Conservation (phyloP, 768 basidiomycete species). For the Suillus discolor region DNA sequence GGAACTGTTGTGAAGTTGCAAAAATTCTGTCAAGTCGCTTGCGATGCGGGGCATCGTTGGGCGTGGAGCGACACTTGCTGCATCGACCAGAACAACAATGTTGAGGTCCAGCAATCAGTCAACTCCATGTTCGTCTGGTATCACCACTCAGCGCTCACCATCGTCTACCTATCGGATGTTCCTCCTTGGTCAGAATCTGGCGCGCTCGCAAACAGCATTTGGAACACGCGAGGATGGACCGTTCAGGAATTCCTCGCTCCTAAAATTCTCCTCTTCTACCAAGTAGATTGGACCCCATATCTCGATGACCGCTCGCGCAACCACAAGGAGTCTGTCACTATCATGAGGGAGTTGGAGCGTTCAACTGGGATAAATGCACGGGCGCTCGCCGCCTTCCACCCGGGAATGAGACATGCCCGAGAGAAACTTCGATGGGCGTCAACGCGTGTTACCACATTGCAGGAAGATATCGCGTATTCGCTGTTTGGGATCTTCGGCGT, state of each 20-base stretch:
- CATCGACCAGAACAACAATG: not conserved
- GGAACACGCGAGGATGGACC: not conserved
- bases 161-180: not conserved
- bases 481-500: not conserved
- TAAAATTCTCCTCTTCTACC: not conserved
- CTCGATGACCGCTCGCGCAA: not conserved
- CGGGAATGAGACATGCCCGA: not conserved
- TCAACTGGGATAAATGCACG: not conserved
- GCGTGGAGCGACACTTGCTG: not conserved
- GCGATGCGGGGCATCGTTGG: not conserved
- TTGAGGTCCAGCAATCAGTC: not conserved
- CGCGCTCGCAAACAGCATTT: not conserved
- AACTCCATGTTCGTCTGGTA: not conserved
- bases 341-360: not conserved
- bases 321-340: not conserved
- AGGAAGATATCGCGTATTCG: not conserved
- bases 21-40: not conserved
- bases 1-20: not conserved
- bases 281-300: not conserved
- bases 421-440: not conserved
- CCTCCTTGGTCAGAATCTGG: rapidly evolving
- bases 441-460: not conserved
- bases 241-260: not conserved
- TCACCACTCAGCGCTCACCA: not conserved
- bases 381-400: not conserved